Evolutionary conservation across 78 protist species (phyloP).

Genomic region (Protostelium mycophagum): DNA sequence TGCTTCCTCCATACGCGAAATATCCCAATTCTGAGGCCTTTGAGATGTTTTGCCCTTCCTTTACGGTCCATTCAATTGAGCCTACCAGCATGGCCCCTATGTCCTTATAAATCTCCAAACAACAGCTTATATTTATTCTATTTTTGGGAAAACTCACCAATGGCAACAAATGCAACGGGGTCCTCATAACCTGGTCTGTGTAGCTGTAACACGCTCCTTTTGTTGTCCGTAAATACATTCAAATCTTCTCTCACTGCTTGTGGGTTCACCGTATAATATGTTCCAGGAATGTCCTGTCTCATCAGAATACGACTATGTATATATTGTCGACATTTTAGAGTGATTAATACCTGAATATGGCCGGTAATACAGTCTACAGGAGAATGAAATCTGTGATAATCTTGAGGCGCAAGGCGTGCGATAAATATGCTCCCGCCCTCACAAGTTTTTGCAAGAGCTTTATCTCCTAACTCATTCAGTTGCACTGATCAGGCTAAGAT

Average conservation of each 20-base stretch:
- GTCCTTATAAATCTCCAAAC: slow-evolving; percentile 19
- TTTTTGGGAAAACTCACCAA: background rate
- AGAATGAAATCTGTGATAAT: slow-evolving; percentile 77
- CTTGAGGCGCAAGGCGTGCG: slow-evolving; percentile 79
- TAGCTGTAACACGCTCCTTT: slow-evolving; percentile 32
- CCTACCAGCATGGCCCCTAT: slow-evolving; percentile 83
- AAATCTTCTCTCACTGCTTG: slow-evolving; percentile 63
- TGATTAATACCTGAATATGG: slow-evolving; percentile 7
- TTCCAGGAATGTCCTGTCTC: slow-evolving; percentile 36
- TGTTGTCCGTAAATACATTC: slow-evolving; percentile 66
- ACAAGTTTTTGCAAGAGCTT: slow-evolving; percentile 19
- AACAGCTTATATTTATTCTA: slow-evolving; percentile 33
- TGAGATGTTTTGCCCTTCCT: slow-evolving; percentile 20
- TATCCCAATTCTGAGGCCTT: slow-evolving; percentile 71
- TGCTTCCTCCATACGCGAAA: slow-evolving; percentile 81
- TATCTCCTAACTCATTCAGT: too few species aligned
- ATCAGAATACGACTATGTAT: background rate
- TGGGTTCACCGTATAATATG: slow-evolving; percentile 72
- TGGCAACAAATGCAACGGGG: background rate
- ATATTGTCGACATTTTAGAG: too few species aligned
- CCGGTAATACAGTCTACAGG: slow-evolving; percentile 58
- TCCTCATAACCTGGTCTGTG: slow-evolving; percentile 20
- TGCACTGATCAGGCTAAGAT: too few species aligned
- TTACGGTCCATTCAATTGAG: slow-evolving; percentile 38
- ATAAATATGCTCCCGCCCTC: slow-evolving; percentile 65